Evolutionary conservation across 140 eudicot species (phyloP), one percentile per base, ranked within the genome.

Genomic region (Ambrosia hybrid): DNA sequence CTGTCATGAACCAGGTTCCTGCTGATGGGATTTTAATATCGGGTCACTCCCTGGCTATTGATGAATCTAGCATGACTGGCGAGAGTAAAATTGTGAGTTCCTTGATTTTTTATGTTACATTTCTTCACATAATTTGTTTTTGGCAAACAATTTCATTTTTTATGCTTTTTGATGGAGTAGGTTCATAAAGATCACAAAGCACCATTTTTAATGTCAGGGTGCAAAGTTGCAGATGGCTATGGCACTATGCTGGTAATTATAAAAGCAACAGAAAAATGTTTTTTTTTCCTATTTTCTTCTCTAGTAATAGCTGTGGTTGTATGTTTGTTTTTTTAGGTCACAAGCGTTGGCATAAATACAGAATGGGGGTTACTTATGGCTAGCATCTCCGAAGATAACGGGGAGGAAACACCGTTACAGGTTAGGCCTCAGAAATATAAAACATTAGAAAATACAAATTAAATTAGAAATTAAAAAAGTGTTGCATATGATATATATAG

Each of bases 281-380:
- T 9, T 12, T 6, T 38, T 15, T n/a, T n/a, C 26, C 46, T 39
- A 39, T 67, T 46, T 10, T 14, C 6, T 51, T 36, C 14, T 9
- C 17, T 60, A 4, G 57, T 46, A 49, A n/a, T 53, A 51, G 36
- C 10, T 26, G 3, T 41, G 9, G 41, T 14, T 33, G 12, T 55
- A 30, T 62, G n/a, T 43, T 36, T 71, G 36, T 63, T 0, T 58
- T 55, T 73, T 41, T 76, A 92, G 98, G 96, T 92, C 26, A 89
- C 95, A 1, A 79, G 92, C 59, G 98, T 92, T 81, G 98, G 98
- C 41, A 83, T 89, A 71, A 92, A 92, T 76, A 92, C 98, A 16
- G 98, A 92, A 73, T 92, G 98, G 98, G 98, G 98, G 65, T 76
- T 92, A 80, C 95, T 92, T 63, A 92, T 92, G 98, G 96, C 98